Evolutionary conservation across 2,329 filamentous ascomycete species (phyloP), one percentile per base, ranked within the genome.

Genomic region (Venturia pyrina): DNA sequence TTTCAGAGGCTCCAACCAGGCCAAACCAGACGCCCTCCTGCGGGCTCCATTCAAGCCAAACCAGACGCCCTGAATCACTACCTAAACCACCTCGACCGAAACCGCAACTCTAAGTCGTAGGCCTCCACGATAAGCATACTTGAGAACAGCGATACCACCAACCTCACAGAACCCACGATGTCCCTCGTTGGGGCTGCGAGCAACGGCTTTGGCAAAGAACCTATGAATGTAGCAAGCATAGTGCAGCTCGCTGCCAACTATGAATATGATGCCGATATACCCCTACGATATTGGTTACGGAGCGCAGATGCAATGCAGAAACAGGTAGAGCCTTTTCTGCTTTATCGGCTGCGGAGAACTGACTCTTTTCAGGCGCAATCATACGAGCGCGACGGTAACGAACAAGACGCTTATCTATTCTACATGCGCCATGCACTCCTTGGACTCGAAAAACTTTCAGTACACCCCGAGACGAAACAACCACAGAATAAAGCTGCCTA

Each of bases 391-490:
- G 93, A 98, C 76, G 88, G 89, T 72, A 93, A 97, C 76, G 86
- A 91, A 69, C 86, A 92, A 71, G 89, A 95, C 73, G 90, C 93
- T 5, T 99, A 96, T 75, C 84, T 97, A 65, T 86, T 98, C 67
- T 85, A 96, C n/a, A 91, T 95, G 74, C 87, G 95, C 70, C 92
- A 96, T 77, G 91, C 91, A 11, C 83, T 88, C 64, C 86, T 99
- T n/a, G 85, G 96, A 32, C 80, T 96, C 37, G 85, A 91, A 7
- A 83, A 89, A 65, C 81, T 99, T 10, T 82, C 85, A 0, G 83
- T 80, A 1, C 95, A 98, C 71, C 92, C 93, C 1, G 86, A 95
- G 66, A 85, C 85, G 59, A 88, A 85, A 70, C 83, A 86, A 8
- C 82, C 85, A 11, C 85, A 88, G 44, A 83, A 83, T 69, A 81